Evolutionary conservation across 2,329 filamentous ascomycete species (phyloP), one percentile per base, ranked within the genome.

Genomic region (Penicillium sp.): DNA sequence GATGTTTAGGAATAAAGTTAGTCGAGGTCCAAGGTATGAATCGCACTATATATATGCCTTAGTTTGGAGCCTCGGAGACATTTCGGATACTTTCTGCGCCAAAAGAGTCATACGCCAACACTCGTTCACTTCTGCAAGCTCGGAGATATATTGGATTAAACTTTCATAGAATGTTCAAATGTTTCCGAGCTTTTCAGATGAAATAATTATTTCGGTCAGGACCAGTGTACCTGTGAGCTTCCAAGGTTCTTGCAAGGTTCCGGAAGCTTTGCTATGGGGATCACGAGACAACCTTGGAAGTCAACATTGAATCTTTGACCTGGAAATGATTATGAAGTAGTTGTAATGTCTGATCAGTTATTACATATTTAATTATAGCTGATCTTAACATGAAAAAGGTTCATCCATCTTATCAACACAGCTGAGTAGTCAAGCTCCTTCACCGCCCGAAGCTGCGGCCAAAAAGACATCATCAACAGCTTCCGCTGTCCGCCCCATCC

Each of bases 61-160:
- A n/a, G 47, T 14, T 7, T n/a, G 23, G 27, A 21, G 29, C 45
- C 49, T 69, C 69, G 69, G 69, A 71, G 68, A 71, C 63, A 67
- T 71, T 63, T 71, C 68, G 69, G 68, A 70, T 43, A 71, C 68
- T 67, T 71, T 61, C 48, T 25, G 11, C 31, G 8, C 16, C 46
- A 19, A 19, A 13, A 42, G 9, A 21, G 9, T 21, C 4, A 7
- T 14, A 14, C 19, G 9, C 19, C 21, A 19, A 5, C 19, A 3
- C 37, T 42, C 19, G 4, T 19, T n/a, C 3, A 39, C n/a, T n/a
- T 39, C 4, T n/a, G n/a, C 35, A n/a, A 19, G 7, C 35, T 39
- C 35, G 35, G 35, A 39, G 35, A 39, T 11, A 39, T 39, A 9
- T 39, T 5, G 9, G 3, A 8, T 19, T 39, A 19, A 39, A 19